Evolutionary conservation across 2,329 filamentous ascomycete genomes (phyloP).

Genomic region (Aspergillus japonicus): DNA sequence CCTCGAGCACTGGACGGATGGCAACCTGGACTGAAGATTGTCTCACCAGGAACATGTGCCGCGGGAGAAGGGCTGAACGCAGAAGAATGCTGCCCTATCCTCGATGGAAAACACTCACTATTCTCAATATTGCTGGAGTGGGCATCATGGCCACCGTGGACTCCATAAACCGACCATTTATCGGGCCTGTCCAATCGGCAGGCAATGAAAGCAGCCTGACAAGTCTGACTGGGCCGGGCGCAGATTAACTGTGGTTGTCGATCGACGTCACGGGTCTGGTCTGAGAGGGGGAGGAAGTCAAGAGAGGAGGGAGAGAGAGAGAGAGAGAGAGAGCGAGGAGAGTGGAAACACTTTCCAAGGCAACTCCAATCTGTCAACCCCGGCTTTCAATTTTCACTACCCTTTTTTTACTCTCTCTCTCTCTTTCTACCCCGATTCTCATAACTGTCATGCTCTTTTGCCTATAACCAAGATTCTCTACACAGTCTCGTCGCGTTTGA

Average conservation of each 20-base stretch:
- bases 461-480: neutral
- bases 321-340: no score
- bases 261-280: slow-evolving; percentile 10
- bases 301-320: neutral
- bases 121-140: no score
- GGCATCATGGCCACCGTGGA: no score
- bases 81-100: neutral
- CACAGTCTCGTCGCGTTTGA: neutral
- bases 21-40: neutral
- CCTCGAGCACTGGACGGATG: neutral
- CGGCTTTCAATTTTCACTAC: neutral
- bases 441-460: neutral
- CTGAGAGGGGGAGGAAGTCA: neutral
- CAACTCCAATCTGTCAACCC: neutral
- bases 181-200: neutral
- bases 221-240: neutral
- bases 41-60: neutral
- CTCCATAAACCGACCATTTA: no score
- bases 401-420: neutral
- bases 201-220: neutral
- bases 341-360: neutral
- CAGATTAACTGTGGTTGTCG: neutral
- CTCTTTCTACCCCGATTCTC: neutral
- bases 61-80: neutral
- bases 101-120: no score